phyloP scores from a whole-genome alignment of 345 rosid genomes.

The Eucalyptus pauciflora region DNA sequence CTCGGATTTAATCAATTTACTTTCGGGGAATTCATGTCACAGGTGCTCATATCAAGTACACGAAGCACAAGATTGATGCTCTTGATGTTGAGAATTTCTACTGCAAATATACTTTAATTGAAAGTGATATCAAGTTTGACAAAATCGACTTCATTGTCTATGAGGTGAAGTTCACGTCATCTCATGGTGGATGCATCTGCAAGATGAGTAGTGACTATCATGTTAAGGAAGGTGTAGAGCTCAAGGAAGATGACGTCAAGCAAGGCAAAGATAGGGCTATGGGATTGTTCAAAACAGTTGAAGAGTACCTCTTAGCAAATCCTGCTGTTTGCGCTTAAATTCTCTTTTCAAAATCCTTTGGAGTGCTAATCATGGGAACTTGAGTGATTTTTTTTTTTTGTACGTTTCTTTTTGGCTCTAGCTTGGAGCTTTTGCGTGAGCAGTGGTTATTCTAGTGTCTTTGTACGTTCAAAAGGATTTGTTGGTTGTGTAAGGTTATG shows the following conservation, averaged over 20 bases:
- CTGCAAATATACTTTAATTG: neutral
- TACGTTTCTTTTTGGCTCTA: neutral
- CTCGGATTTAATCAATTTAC: neutral
- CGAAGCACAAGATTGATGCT: neutral
- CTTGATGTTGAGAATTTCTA: neutral
- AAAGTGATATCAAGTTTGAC: neutral
- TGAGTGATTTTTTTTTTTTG: neutral
- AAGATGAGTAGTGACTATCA: constrained; percentile 1
- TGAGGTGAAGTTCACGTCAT: neutral
- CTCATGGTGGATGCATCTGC: neutral
- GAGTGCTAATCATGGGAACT: neutral
- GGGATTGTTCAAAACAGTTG: constrained; percentile 8
- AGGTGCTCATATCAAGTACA: neutral
- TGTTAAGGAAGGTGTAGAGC: neutral
- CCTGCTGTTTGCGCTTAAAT: neutral
- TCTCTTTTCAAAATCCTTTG: neutral
- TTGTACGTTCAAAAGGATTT: neutral
- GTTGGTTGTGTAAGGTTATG: neutral
- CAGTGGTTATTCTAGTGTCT: neutral
- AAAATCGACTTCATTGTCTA: neutral
- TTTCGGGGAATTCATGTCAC: neutral
- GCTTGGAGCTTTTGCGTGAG: neutral
- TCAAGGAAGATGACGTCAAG: constrained; percentile 3
- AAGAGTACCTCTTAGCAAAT: constrained; percentile 9
- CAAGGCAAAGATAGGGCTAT: neutral